phyloP scores from a whole-genome alignment of 192 early-diverging fungal genomes.

The Spizellomyces sp. region DNA sequence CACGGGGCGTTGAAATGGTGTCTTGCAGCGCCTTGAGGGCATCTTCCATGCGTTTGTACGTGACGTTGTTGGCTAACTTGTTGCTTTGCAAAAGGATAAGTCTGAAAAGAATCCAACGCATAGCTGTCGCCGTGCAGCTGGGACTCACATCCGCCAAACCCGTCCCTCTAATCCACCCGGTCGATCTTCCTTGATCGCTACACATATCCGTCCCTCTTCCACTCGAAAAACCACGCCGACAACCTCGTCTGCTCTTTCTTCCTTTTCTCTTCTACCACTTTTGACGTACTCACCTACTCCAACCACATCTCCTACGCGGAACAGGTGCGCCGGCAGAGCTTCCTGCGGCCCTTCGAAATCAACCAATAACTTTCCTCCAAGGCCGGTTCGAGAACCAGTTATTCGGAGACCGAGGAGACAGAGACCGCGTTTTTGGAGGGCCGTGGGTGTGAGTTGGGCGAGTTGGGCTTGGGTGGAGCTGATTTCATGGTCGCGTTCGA shows the following conservation, averaged over 20 bases:
- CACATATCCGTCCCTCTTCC: slow-evolving; percentile 44
- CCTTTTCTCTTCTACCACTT: neutral
- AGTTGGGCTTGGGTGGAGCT: neutral
- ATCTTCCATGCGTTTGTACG: slow-evolving; percentile 25
- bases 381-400: slow-evolving; percentile 26
- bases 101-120: neutral
- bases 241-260: neutral
- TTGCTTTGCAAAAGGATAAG: neutral
- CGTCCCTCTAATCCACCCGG: slow-evolving; percentile 37
- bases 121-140: neutral
- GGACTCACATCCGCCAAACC: slow-evolving; percentile 22
- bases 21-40: slow-evolving; percentile 9
- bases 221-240: neutral
- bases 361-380: slow-evolving; percentile 23
- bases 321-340: slow-evolving; percentile 10
- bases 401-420: slow-evolving; percentile 16
- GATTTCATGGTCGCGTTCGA: slow-evolving; percentile 21
- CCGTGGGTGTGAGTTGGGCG: slow-evolving; percentile 17
- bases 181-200: slow-evolving; percentile 66
- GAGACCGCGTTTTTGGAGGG: slow-evolving; percentile 26
- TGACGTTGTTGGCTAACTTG: slow-evolving; percentile 36
- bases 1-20: neutral
- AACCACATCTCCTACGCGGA: slow-evolving; percentile 25
- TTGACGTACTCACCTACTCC: neutral
- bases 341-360: slow-evolving; percentile 14